Evolutionary conservation across 805 yeast species (phyloP).

Genomic region (Cyberlindnera mycetangii): DNA sequence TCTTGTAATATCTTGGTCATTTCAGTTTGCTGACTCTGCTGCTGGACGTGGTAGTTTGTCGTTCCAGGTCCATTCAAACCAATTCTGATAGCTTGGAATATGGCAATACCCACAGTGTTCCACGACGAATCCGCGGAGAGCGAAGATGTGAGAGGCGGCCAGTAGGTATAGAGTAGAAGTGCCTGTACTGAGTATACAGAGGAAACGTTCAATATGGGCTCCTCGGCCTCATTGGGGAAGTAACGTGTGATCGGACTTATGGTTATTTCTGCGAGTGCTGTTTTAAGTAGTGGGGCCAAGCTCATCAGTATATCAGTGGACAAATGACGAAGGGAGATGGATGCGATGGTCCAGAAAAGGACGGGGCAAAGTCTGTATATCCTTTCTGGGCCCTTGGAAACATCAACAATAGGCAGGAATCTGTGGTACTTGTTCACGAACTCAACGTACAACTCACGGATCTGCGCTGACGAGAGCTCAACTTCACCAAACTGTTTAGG

Average conservation of each 20-base stretch:
- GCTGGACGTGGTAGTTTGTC: slow-evolving; percentile 39
- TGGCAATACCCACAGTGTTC: slow-evolving; percentile 91
- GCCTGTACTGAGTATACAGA: slow-evolving; percentile 95
- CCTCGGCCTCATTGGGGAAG: slow-evolving; percentile 73
- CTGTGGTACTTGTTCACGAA: slow-evolving; percentile 80
- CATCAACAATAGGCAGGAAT: slow-evolving; percentile 83
- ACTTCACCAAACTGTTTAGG: slow-evolving; percentile 74
- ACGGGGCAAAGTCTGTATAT: slow-evolving; percentile 81
- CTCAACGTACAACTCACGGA: slow-evolving; percentile 61
- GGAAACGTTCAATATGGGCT: slow-evolving; percentile 81
- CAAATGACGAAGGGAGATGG: slow-evolving; percentile 73
- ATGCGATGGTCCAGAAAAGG: slow-evolving; percentile 89
- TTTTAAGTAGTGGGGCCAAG: slow-evolving; percentile 67
- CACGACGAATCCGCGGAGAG: slow-evolving; percentile 94
- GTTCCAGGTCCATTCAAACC: slow-evolving; percentile 83
- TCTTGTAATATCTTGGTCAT: slow-evolving; percentile 51
- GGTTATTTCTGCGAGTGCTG: slow-evolving; percentile 80
- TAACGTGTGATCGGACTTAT: slow-evolving; percentile 87
- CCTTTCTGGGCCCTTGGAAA: slow-evolving; percentile 75
- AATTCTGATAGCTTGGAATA: slow-evolving; percentile 87
- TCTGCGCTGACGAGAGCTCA: slow-evolving; percentile 56
- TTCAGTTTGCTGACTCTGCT: slow-evolving; percentile 32
- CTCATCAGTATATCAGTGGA: slow-evolving; percentile 45
- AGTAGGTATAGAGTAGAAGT: slow-evolving; percentile 77
- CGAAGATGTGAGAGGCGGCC: slow-evolving; percentile 97